phyloP scores from a whole-genome alignment of 441 rosid genomes.

The Cnidoscolus chayamansa region DNA sequence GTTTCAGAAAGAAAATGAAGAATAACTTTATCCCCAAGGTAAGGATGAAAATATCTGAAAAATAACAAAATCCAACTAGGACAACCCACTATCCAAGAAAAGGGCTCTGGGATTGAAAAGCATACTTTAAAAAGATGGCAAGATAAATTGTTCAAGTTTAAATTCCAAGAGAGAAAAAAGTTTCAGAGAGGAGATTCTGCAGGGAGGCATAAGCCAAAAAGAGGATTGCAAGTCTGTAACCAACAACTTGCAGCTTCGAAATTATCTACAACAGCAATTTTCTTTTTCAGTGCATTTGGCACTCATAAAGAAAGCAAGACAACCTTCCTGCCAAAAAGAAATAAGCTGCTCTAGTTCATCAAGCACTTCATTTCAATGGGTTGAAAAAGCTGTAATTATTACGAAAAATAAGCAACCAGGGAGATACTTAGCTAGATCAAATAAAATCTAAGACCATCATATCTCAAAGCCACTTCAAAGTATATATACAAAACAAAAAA shows the following conservation, averaged over 20 bases:
- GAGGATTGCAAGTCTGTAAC: neutral
- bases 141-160: neutral
- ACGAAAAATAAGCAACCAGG: neutral
- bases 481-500: neutral
- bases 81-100: neutral
- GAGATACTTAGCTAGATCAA: neutral
- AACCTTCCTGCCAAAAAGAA: too few species aligned
- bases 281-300: neutral
- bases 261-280: neutral
- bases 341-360: too few species aligned
- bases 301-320: too few species aligned
- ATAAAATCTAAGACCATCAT: neutral
- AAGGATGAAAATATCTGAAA: neutral
- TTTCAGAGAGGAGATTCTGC: neutral
- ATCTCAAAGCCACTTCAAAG: neutral
- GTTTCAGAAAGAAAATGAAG: neutral
- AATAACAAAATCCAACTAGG: neutral
- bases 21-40: neutral
- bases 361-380: too few species aligned
- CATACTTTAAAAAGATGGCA: neutral
- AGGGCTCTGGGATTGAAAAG: neutral
- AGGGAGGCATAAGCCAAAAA: neutral
- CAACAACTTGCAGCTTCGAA: neutral
- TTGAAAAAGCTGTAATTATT: too few species aligned
- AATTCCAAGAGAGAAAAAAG: neutral